Evolutionary conservation across 1,139 yeast species (phyloP).

Genomic region (Candida sp.): DNA sequence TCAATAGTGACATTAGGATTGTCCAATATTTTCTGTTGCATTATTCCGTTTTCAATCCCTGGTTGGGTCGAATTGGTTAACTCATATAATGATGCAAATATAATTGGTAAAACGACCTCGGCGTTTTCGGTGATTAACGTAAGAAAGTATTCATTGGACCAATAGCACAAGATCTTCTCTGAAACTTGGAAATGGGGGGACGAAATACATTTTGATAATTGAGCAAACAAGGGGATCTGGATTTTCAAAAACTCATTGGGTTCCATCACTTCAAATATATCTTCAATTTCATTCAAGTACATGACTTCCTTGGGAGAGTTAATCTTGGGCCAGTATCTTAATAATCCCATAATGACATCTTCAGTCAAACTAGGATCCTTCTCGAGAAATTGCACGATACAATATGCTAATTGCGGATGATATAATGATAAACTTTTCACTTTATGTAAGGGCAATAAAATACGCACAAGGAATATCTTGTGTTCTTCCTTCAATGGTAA

Average conservation of each 20-base stretch:
- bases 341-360: conserved; percentile 89
- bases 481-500: conserved; percentile 96
- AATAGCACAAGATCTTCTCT: conserved; percentile 89
- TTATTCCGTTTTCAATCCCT: conserved; percentile 45
- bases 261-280: conserved; percentile 94
- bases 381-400: conserved; percentile 94
- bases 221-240: conserved; percentile 92
- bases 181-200: conserved; percentile 98
- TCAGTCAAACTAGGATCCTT: conserved; percentile 91
- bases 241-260: conserved; percentile 89
- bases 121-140: conserved; percentile 88
- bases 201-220: conserved; percentile 88
- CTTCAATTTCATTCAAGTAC: conserved; percentile 95
- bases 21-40: conserved; percentile 41
- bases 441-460: conserved; percentile 91
- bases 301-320: conserved; percentile 94
- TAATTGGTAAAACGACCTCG: conserved; percentile 88
- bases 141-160: conserved; percentile 94
- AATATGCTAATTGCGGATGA: conserved; percentile 96
- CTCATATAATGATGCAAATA: conserved; percentile 88
- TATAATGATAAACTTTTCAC: conserved; percentile 83
- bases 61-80: conserved; percentile 57
- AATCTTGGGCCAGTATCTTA: conserved; percentile 97
- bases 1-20: conserved; percentile 41
- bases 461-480: conserved; percentile 85